A percentile compares a stretch with the other conserved stretches of the same genome.
phyloP scores from a whole-genome alignment of 1,284 basidiomycete species.

The Meira nashicola region DNA sequence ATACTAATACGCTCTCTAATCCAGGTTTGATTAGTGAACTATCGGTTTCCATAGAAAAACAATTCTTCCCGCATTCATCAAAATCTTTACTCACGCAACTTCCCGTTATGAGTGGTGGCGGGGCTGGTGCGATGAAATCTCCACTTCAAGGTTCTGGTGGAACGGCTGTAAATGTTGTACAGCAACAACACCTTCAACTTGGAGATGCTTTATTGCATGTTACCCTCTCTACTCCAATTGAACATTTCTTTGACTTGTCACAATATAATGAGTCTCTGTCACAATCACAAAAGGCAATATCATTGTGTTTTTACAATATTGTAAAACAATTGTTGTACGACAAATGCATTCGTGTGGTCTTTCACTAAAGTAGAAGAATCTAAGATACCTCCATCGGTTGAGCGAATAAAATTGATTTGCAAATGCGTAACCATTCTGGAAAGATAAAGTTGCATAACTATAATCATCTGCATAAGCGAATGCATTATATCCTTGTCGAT shows the following conservation, averaged over 20 bases:
- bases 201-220: background rate
- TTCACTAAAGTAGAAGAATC: constrained; percentile 1
- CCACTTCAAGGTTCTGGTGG: too few species aligned
- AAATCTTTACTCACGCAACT: too few species aligned
- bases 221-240: background rate
- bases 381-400: constrained; percentile 5
- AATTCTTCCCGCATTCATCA: too few species aligned
- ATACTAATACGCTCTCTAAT: too few species aligned
- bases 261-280: too few species aligned
- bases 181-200: background rate
- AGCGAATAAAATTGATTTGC: constrained; percentile 8
- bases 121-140: too few species aligned
- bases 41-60: too few species aligned
- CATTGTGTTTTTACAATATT: too few species aligned
- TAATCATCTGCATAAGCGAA: constrained; percentile 42
- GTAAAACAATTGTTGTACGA: constrained; percentile 8
- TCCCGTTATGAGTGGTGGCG: too few species aligned
- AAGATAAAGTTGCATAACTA: constrained; percentile 42
- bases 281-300: too few species aligned
- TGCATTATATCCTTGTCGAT: constrained; percentile 20
- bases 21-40: too few species aligned
- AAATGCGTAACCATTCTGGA: constrained; percentile 45
- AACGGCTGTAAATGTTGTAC: too few species aligned
- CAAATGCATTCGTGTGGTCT: constrained; percentile 3
- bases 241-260: background rate